Conservation (phyloP, 1,284 basidiomycete species). For the Anthracocystis walkeri region DNA sequence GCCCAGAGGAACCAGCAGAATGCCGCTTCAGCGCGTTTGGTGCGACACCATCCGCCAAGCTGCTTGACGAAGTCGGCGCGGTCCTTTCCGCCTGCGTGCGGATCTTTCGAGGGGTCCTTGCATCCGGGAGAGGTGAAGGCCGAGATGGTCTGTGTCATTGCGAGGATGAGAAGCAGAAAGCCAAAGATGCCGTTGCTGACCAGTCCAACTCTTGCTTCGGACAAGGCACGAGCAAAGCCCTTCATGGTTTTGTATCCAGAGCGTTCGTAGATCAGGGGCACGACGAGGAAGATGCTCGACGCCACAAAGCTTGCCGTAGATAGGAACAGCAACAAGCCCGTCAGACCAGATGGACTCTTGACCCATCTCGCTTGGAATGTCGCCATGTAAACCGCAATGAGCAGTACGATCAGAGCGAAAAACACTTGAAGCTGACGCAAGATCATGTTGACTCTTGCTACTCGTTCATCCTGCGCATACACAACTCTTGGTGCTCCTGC, state of each 20-base stretch:
- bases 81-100: slow-evolving; percentile 55
- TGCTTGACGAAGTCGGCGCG: slow-evolving; percentile 48
- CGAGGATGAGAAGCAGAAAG: slow-evolving; percentile 51
- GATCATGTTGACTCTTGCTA: slow-evolving; percentile 40
- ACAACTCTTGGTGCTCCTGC: slow-evolving; percentile 7
- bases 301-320: slow-evolving; percentile 42
- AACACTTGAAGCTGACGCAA: slow-evolving; percentile 48
- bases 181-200: slow-evolving; percentile 56
- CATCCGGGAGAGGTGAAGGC: slow-evolving; percentile 59
- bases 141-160: slow-evolving; percentile 61
- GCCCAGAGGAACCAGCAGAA: slow-evolving; percentile 63
- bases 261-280: slow-evolving; percentile 55
- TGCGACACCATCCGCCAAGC: slow-evolving; percentile 58
- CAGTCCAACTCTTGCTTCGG: slow-evolving; percentile 58
- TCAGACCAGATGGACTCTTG: slow-evolving; percentile 57
- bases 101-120: slow-evolving; percentile 58
- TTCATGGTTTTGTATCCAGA: slow-evolving; percentile 48
- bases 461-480: slow-evolving; percentile 34
- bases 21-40: slow-evolving; percentile 61
- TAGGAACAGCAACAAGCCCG: slow-evolving; percentile 59
- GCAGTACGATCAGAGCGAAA: slow-evolving; percentile 45
- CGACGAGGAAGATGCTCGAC: slow-evolving; percentile 45
- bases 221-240: slow-evolving; percentile 42
- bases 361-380: slow-evolving; percentile 60
- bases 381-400: slow-evolving; percentile 60